Evolutionary conservation across 768 basidiomycete species (phyloP).

Genomic region (Exidia glandulosa): DNA sequence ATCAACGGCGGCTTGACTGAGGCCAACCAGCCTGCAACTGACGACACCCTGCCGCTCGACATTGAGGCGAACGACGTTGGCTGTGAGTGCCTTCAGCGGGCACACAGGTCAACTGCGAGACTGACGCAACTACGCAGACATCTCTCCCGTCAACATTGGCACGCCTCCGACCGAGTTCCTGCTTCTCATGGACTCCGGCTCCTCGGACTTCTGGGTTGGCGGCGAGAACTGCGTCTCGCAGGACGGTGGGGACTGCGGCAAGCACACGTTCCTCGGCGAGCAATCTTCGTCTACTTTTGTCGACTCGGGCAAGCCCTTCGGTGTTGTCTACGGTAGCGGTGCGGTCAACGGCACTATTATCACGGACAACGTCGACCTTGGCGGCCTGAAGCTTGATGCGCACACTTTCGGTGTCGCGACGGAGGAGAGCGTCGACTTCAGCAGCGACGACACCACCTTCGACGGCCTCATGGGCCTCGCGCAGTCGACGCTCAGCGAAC

Average conservation of each 20-base stretch:
- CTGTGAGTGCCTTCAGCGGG: slow-evolving; percentile 20
- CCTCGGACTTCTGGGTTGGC: slow-evolving; percentile 59
- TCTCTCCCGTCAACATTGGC: slow-evolving; percentile 46
- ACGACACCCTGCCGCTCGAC: slow-evolving; percentile 52
- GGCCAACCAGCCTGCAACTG: slow-evolving; percentile 30
- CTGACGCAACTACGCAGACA: slow-evolving; percentile 15
- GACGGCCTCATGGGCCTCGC: slow-evolving; percentile 75
- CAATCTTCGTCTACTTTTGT: slow-evolving; percentile 52
- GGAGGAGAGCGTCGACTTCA: slow-evolving; percentile 52
- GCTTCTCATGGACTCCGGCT: slow-evolving; percentile 61
- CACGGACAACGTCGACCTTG: slow-evolving; percentile 51
- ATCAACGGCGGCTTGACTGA: slow-evolving; percentile 28
- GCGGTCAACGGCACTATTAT: slow-evolving; percentile 53
- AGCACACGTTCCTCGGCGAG: slow-evolving; percentile 56
- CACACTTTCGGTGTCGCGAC: slow-evolving; percentile 63
- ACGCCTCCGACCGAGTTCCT: slow-evolving; percentile 47
- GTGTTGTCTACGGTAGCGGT: slow-evolving; percentile 62
- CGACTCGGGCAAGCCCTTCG: slow-evolving; percentile 38
- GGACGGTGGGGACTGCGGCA: slow-evolving; percentile 29
- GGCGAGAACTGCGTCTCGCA: slow-evolving; percentile 34
- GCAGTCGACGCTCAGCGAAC: slow-evolving; percentile 58
- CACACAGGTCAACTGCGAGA: neutral
- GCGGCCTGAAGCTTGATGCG: slow-evolving; percentile 41
- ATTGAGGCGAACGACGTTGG: slow-evolving; percentile 54
- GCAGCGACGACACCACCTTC: slow-evolving; percentile 35